Evolutionary conservation across 2,329 filamentous ascomycete genomes (phyloP).

Genomic region (Arthrobotrys entomopaga): DNA sequence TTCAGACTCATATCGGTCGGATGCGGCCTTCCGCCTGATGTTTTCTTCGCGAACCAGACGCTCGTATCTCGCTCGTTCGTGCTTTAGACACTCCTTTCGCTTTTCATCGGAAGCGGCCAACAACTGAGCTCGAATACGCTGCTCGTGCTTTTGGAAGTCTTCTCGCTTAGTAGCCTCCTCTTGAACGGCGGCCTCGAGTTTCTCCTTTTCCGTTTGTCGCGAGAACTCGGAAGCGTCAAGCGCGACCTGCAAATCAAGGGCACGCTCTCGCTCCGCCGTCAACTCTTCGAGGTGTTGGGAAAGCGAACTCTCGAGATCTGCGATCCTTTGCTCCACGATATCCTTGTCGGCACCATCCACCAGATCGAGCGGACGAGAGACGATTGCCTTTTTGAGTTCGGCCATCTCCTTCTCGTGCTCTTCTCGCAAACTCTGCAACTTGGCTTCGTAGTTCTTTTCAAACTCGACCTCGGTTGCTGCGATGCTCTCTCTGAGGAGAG

Average conservation of each 20-base stretch:
- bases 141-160: slow-evolving; percentile 53
- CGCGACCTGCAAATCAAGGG: slow-evolving; percentile 49
- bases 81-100: slow-evolving; percentile 50
- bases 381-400: slow-evolving; percentile 46
- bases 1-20: slow-evolving; percentile 50
- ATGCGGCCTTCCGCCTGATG: slow-evolving; percentile 47
- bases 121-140: slow-evolving; percentile 47
- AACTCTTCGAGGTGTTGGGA: slow-evolving; percentile 48
- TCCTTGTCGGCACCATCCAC: slow-evolving; percentile 43
- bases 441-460: slow-evolving; percentile 50
- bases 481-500: slow-evolving; percentile 45
- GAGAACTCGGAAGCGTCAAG: slow-evolving; percentile 53
- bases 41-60: slow-evolving; percentile 51
- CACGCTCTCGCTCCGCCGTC: slow-evolving; percentile 39
- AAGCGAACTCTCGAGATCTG: slow-evolving; percentile 46
- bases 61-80: slow-evolving; percentile 47
- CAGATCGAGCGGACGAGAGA: slow-evolving; percentile 48
- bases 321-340: slow-evolving; percentile 48
- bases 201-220: slow-evolving; percentile 50
- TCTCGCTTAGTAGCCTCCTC: slow-evolving; percentile 49
- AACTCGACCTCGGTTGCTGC: slow-evolving; percentile 44
- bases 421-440: slow-evolving; percentile 36
- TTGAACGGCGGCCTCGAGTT: slow-evolving; percentile 39
- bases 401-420: slow-evolving; percentile 49
- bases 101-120: slow-evolving; percentile 50